These are phyloP conservation scores for Kwoniella shivajii DNA, from an alignment of 1,284 basidiomycete genomes.

Conservation along the genomic window DNA sequence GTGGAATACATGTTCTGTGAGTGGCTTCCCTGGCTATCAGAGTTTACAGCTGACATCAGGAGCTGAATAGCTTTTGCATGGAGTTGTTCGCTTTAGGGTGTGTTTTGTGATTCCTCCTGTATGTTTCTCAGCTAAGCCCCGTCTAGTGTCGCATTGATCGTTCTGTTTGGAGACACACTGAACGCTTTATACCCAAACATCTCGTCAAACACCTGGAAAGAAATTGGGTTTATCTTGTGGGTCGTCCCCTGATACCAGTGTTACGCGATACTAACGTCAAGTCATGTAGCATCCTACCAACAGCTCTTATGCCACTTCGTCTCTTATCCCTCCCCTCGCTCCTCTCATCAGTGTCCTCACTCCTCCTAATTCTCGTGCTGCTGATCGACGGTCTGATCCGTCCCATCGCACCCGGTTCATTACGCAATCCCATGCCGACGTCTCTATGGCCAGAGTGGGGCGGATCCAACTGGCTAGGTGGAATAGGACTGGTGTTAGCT, in stretches of 20 bases:
- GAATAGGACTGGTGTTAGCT: conserved; percentile 90
- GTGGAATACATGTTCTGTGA: conserved; percentile 45
- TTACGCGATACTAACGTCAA: neutral
- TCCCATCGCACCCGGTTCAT: conserved; percentile 73
- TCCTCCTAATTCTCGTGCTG: conserved; percentile 76
- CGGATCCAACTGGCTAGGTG: conserved; percentile 56
- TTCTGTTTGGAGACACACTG: conserved; percentile 82
- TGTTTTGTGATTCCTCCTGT: neutral
- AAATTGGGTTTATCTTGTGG: conserved; percentile 71
- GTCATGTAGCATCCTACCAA: conserved; percentile 68
- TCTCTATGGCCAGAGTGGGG: conserved; percentile 63
- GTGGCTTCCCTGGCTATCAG: conserved; percentile 20
- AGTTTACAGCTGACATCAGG: conserved; percentile 1
- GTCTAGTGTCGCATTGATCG: conserved; percentile 75
- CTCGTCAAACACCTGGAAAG: conserved; percentile 72
- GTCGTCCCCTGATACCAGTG: conserved; percentile 30
- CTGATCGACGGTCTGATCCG: conserved; percentile 83
- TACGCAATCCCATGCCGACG: conserved; percentile 75
- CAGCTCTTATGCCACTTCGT: conserved; percentile 78
- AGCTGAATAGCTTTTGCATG: conserved; percentile 64
- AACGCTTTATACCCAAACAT: conserved; percentile 69
- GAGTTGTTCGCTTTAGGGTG: conserved; percentile 70
- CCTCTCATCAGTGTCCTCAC: conserved; percentile 75
- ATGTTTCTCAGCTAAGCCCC: conserved; percentile 11
- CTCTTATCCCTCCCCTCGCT: conserved; percentile 83